A percentile compares a stretch with the other conserved stretches of the same genome.
These are phyloP conservation scores for Xylariaceae sp. DNA, from an alignment of 2,329 filamentous ascomycete genomes.

Conservation along the genomic window DNA sequence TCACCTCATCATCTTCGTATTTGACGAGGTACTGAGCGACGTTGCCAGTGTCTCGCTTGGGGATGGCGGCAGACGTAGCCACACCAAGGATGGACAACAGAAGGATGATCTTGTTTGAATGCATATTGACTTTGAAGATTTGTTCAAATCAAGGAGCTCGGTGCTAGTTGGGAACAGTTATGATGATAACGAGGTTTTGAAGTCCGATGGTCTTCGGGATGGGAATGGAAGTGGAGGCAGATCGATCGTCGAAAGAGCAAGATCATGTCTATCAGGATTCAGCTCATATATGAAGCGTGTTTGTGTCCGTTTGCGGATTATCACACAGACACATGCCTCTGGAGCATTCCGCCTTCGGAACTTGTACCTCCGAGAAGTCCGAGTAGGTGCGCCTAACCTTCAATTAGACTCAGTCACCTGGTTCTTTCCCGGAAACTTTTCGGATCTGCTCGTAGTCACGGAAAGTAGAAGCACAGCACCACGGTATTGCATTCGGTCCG, in stretches of 20 bases:
- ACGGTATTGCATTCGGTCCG: neutral
- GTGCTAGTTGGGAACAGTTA: neutral
- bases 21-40: neutral
- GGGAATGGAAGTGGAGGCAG: neutral
- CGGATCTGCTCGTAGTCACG: neutral
- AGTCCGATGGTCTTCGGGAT: neutral
- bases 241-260: neutral
- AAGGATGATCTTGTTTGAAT: neutral
- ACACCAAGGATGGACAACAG: neutral
- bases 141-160: neutral
- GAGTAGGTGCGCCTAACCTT: neutral
- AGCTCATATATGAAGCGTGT: neutral
- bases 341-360: neutral
- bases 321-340: neutral
- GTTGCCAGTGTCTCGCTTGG: neutral
- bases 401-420: neutral
- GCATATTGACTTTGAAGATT: neutral
- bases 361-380: neutral
- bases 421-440: neutral
- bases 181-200: neutral
- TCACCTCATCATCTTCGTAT: neutral
- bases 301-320: neutral
- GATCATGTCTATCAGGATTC: neutral
- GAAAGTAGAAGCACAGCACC: neutral
- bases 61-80: neutral